Evolutionary conservation across 768 basidiomycete species (phyloP), one percentile per base, ranked within the genome.

Genomic region (Boletellus ananas): DNA sequence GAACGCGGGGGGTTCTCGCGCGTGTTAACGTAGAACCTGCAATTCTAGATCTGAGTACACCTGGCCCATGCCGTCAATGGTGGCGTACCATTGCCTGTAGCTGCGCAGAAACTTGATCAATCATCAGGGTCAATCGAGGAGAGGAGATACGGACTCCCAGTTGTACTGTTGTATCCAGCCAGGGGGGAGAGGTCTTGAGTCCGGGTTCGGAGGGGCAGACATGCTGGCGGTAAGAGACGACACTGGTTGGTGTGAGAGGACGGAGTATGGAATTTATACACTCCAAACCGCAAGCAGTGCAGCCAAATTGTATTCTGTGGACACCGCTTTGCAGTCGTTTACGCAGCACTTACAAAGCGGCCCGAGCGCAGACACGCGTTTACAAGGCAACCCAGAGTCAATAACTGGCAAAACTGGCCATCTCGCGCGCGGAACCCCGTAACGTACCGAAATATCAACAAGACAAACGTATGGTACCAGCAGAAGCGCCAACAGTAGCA

Each of bases 1-100:
- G 84, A 80, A 17, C 77, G 74, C 0, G 85, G 83, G 4, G 87
- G 87, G 16, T 74, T 68, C 39, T 78, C 75, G 21, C 59, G 65
- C 0, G 84, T 86, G 58, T 90, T 81, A 39, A 90, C 85, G 55
- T 90, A 90, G 73, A 80, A 90, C 87, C 88, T 90, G 53, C 14
- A 33, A 11, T 34, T 43, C 39, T 12, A 40, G 31, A 44, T 59
- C n/a, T n/a, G 23, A 54, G 31, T 6, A 42, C 9, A 36, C 12
- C 31, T 18, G 5, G 14, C n/a, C 10, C 11, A 35, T 37, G 23
- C 20, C 13, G 12, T 51, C 34, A 46, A 33, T 6, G 18, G 31
- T 49, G 43, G 64, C 75, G 43, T 53, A 88, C 87, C 87, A 90
- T 54, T 81, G 66, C 55, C 74, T 77, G 61, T 87, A 88, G 46